Conservation (phyloP, 1,139 yeast genomes). For the Pichia sp. region DNA sequence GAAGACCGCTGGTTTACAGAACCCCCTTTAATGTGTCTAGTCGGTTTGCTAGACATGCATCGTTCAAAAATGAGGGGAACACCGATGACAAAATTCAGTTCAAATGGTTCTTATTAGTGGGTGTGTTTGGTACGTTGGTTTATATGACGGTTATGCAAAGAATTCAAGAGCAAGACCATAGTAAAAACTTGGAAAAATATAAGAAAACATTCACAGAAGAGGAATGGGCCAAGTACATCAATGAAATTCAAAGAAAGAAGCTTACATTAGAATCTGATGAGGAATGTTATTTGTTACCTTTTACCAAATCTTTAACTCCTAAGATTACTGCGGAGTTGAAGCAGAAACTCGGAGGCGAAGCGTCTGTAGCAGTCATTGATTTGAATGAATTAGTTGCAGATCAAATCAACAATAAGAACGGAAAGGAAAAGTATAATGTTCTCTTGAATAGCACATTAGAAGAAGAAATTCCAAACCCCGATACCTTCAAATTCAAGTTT, state of each 20-base stretch:
- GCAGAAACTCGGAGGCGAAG: constrained; percentile 14
- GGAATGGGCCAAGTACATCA: constrained; percentile 47
- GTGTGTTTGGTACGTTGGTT: constrained; percentile 24
- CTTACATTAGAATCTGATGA: constrained; percentile 31
- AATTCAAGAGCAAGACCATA: constrained; percentile 24
- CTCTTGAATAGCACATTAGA: constrained; percentile 27
- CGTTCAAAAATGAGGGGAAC: no score
- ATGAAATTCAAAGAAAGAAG: constrained; percentile 48
- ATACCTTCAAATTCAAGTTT: constrained; percentile 21
- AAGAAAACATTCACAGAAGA: constrained; percentile 47
- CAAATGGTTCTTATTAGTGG: constrained; percentile 23
- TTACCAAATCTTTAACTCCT: constrained; percentile 15
- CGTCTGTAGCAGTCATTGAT: constrained; percentile 34
- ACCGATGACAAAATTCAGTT: constrained; percentile 12
- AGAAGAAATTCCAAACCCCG: constrained; percentile 16
- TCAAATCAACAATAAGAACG: constrained; percentile 35
- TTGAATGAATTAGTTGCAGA: constrained; percentile 37
- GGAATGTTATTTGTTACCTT: constrained; percentile 39
- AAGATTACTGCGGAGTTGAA: constrained; percentile 5
- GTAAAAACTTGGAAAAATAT: constrained; percentile 20
- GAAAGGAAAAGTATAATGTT: constrained; percentile 31
- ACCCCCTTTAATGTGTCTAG: no score
- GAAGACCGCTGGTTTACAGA: no score
- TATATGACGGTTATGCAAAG: constrained; percentile 24
- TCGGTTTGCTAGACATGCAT: no score